Conservation (phyloP, 2,329 filamentous ascomycete species). For the Macrophomina pseudophaseolina region DNA sequence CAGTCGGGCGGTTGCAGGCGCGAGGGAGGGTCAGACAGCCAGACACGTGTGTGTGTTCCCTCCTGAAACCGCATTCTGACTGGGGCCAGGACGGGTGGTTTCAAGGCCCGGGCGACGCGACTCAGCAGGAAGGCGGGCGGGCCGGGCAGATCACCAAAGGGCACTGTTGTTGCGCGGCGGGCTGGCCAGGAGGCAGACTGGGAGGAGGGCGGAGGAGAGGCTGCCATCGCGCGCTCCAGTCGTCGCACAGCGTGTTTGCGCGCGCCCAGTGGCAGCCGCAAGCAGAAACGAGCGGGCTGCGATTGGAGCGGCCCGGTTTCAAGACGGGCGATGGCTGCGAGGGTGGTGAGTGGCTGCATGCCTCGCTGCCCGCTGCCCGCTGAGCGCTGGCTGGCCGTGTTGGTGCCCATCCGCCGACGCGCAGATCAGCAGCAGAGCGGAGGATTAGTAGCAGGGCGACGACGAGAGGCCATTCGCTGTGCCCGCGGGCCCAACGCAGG, state of each 20-base stretch:
- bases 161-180: slow-evolving; percentile 8
- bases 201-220: neutral
- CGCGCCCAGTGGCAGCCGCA: slow-evolving; percentile 4
- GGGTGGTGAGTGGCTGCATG: slow-evolving; percentile 6
- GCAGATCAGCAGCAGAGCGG: slow-evolving; percentile 5
- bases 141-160: slow-evolving; percentile 4
- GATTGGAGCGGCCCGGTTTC: neutral
- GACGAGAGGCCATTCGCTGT: neutral
- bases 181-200: slow-evolving; percentile 4
- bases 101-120: slow-evolving; percentile 14
- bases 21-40: neutral
- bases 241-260: neutral
- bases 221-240: neutral
- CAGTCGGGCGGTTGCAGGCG: neutral
- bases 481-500: neutral
- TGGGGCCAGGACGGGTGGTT: slow-evolving; percentile 5
- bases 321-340: slow-evolving; percentile 10
- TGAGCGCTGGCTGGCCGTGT: neutral
- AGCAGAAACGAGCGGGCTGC: slow-evolving; percentile 8
- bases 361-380: neutral
- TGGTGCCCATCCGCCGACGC: neutral
- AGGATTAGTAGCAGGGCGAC: neutral
- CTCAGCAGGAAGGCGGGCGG: neutral
- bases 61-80: slow-evolving; percentile 18
- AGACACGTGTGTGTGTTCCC: slow-evolving; percentile 22